Percentiles rank a stretch among this genome's conserved stretches.
Evolutionary conservation across 179 eudicot genomes (phyloP).

Genomic region (Spergularia azorica): DNA sequence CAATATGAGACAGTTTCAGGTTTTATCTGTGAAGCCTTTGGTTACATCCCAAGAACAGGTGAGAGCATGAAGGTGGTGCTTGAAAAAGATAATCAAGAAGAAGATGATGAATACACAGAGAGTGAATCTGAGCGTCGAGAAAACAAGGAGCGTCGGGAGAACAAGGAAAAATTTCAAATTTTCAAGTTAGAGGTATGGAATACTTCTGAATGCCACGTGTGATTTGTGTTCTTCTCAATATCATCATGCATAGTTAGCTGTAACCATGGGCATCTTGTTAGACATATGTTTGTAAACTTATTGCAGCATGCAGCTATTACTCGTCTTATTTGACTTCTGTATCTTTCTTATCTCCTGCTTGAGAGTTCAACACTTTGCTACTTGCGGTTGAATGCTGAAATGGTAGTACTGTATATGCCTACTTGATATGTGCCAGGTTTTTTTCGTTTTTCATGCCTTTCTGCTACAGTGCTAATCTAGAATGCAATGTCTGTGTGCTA

Average conservation of each 20-base stretch:
- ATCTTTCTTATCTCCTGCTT: no score
- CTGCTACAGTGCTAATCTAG: no score
- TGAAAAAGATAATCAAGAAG: constrained; percentile 25
- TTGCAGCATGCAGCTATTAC: no score
- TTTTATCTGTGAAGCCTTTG: constrained; percentile 32
- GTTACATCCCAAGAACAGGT: constrained; percentile 31
- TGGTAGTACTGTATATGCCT: no score
- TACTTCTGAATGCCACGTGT: neutral
- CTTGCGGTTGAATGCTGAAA: no score
- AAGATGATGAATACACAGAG: constrained; percentile 28
- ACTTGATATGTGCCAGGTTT: no score
- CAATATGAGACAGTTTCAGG: constrained; percentile 34
- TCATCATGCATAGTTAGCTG: neutral
- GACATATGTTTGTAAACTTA: no score
- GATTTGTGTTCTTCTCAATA: neutral
- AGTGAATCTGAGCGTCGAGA: constrained; percentile 60
- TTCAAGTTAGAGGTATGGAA: constrained; percentile 31
- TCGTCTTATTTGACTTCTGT: no score
- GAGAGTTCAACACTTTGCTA: no score
- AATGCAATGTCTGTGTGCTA: no score
- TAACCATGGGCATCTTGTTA: neutral
- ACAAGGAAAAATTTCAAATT: constrained; percentile 24
- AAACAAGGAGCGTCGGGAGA: constrained; percentile 7
- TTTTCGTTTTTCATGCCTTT: no score
- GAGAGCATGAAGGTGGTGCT: constrained; percentile 30